Base-by-base conservation (phyloP, 2,329 filamentous ascomycete species). In the Hymenoscyphus albidus region DNA sequence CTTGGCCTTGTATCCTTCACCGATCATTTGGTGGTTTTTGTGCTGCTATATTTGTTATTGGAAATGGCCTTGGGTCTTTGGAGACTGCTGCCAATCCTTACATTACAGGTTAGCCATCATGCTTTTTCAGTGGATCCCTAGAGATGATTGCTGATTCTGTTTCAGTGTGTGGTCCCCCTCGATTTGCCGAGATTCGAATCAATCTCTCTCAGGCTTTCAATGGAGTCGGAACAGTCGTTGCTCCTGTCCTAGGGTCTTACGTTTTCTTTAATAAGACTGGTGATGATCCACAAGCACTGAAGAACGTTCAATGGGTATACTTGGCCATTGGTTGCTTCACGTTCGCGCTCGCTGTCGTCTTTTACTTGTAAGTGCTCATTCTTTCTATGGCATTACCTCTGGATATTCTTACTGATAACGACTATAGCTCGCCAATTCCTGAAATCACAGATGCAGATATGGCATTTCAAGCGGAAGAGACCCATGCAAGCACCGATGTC, bases 1-100 rank as follows among this genome's bases (percentile, higher is more conserved):
- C 93, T 77, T 94, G 90, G 91, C 91, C 91, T 0, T 88, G 88
- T 3, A 88, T 88, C 13, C 84, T 93, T 5, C 84, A 91, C 68
- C 82, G 83, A 59, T 90, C 89, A 1, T 94, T 91, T 70, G 84
- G 86, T n/a, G 91, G 91, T 1, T 94, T 93, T 76, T 88, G 91
- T 77, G 85, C 89, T 59, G 86, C 83, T 71, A 87, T 81, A 68
- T 87, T 93, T 71, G 87, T 93, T 31, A 88, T 93, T 62, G 91
- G 90, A 0, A 90, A 89, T 68, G 91, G 90, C 0, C 80, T 94
- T 1, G 87, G 86, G 1, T 86, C 91, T 0, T 84, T 94, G 38
- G 91, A 95, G 74, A 92, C 90, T 1, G 88, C 88, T 1, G 91
- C 90, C 51, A 93, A 94, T 73, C 88, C 90, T 0, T 94, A 88